Evolutionary conservation across 192 early-diverging fungal species (phyloP).

Genomic region (Funneliformis mosseae): DNA sequence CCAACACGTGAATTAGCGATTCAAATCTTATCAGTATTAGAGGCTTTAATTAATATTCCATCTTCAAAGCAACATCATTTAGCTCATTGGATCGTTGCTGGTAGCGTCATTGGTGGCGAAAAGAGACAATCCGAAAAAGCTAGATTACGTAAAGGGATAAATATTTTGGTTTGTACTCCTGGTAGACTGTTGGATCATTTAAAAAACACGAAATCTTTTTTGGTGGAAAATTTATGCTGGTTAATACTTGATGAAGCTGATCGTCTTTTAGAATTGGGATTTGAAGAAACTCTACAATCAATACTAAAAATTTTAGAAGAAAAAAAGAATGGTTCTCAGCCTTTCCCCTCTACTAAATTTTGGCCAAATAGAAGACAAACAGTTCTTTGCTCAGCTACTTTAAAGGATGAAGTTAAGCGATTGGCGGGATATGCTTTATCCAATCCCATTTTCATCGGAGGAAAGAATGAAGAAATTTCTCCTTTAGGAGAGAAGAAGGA

Average conservation of each 20-base stretch:
- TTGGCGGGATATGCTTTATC: conserved; percentile 78
- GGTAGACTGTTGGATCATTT: conserved; percentile 92
- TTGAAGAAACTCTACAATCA: conserved; percentile 73
- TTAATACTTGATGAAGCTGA: conserved; percentile 98
- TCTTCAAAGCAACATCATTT: conserved; percentile 44
- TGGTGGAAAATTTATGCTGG: conserved; percentile 86
- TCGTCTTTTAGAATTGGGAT: conserved; percentile 93
- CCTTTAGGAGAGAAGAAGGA: conserved; percentile 47
- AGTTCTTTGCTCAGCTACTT: conserved; percentile 90
- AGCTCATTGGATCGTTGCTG: conserved; percentile 81
- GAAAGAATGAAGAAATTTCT: conserved; percentile 46
- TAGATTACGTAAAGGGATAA: conserved; percentile 82
- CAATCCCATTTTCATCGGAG: conserved; percentile 81
- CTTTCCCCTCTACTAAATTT: conserved; percentile 32
- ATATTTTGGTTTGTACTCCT: conserved; percentile 91
- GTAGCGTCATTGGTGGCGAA: conserved; percentile 81
- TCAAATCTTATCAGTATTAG: conserved; percentile 84
- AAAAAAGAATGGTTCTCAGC: conserved; percentile 42
- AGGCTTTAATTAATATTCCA: conserved; percentile 66
- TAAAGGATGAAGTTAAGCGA: conserved; percentile 79
- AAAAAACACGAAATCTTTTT: conserved; percentile 83
- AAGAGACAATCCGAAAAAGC: conserved; percentile 82
- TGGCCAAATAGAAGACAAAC: conserved; percentile 73
- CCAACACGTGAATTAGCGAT: conserved; percentile 98
- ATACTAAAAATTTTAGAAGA: conserved; percentile 70